Base-by-base conservation (phyloP, 2,329 filamentous ascomycete genomes). In the Paracamarosporium sp. region DNA sequence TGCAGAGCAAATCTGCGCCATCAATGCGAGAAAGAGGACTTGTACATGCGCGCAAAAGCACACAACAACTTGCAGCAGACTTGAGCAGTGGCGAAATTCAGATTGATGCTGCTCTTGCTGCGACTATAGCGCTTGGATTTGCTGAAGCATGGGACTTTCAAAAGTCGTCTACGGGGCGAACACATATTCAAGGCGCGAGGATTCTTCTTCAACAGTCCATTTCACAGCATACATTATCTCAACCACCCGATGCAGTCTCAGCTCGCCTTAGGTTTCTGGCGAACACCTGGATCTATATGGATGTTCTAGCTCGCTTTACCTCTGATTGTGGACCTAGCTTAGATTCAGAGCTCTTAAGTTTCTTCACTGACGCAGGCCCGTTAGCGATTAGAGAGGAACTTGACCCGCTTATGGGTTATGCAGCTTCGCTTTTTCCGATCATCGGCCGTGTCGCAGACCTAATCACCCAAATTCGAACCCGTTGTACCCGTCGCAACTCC, bases 221-320 rank as follows among this genome's bases (percentile, higher is more conserved):
- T 15, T 74, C 76, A 35, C 73, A 80, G 56, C 78, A 81, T 63
- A 67, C 75, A 60, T 67, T 65, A 35, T 63, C 71, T 3, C 65
- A 76, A 47, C 60, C 73, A 31, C 64, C 65, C 13, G 80, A 70
- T 13, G 55, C 62, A 9, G 36, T 40, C 17, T 57, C 62, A 9
- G 76, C 80, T 33, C 78, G 86, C 5, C 76, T 90, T 28, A 84
- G 83, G 46, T 90, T 90, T 65, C 76, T 91, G 15, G 87, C 85
- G 72, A 90, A 89, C 67, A 87, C 85, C 4, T 90, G 86, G 85
- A 81, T 90, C 8, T 91, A 90, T 65, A 88, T 90, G 83, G 87
- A 90, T 70, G 88, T 89, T 24, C 87, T 90, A 58, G 85, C 88
- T n/a, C 83, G 88, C 13, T 77, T 91, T 41, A 90, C 87, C 0